Evolutionary conservation across 2,329 filamentous ascomycete species (phyloP).

Genomic region (Microsporum audouinii): DNA sequence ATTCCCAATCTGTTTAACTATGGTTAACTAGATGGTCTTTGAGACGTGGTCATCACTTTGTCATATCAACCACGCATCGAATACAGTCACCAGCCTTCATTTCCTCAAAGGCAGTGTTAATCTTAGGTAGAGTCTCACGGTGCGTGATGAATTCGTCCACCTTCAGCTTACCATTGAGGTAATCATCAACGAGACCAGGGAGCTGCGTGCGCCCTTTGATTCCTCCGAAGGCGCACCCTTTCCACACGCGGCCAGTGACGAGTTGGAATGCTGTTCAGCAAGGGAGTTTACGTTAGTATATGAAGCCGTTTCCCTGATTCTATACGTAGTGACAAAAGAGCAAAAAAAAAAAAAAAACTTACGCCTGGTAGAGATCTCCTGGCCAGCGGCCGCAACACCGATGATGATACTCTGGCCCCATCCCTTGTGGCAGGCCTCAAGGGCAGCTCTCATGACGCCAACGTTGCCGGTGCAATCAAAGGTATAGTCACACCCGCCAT

Average conservation of each 20-base stretch:
- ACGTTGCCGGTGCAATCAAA: slow-evolving; percentile 99
- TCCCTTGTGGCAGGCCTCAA: slow-evolving; percentile 98
- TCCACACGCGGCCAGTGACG: slow-evolving; percentile 95
- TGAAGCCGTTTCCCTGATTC: not conserved
- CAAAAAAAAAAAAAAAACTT: slow-evolving; percentile 35
- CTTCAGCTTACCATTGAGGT: slow-evolving; percentile 81
- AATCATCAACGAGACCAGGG: slow-evolving; percentile 75
- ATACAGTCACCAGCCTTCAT: slow-evolving; percentile 98
- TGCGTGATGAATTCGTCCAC: slow-evolving; percentile 99
- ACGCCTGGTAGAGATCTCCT: slow-evolving; percentile 91
- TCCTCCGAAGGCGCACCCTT: slow-evolving; percentile 92
- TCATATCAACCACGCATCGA: slow-evolving; percentile 72
- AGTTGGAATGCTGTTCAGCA: slow-evolving; percentile 73
- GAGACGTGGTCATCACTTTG: slow-evolving; percentile 16
- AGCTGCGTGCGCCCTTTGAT: slow-evolving; percentile 96
- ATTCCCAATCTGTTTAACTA: too few relatives aligned
- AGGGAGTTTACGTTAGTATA: slow-evolving; percentile 7
- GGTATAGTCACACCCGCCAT: slow-evolving; percentile 96
- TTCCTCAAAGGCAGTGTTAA: slow-evolving; percentile 80
- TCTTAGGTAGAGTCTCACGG: slow-evolving; percentile 66
- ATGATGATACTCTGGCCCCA: slow-evolving; percentile 98
- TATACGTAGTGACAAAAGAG: too few relatives aligned
- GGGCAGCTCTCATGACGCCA: slow-evolving; percentile 83
- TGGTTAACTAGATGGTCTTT: too few relatives aligned
- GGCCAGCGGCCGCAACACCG: slow-evolving; percentile 87